Evolutionary conservation across 2,329 filamentous ascomycete species (phyloP).

Genomic region (Fusarium decemcellulare): DNA sequence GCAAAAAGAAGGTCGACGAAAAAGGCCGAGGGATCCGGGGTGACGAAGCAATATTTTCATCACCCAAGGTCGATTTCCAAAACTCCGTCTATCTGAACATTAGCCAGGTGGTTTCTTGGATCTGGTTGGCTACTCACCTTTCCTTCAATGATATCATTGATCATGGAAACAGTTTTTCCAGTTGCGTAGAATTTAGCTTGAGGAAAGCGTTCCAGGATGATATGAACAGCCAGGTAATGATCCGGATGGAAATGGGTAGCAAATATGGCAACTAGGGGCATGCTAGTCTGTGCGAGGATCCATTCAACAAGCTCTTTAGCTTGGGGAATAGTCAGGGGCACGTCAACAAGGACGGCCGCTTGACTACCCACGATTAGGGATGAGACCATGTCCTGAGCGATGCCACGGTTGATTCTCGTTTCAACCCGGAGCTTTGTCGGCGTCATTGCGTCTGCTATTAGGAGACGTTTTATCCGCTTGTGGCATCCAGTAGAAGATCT

Average conservation of each 20-base stretch:
- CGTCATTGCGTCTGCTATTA: background rate
- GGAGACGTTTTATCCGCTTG: too few relatives aligned
- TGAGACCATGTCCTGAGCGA: slow-evolving; percentile 1
- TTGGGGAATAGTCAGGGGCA: background rate
- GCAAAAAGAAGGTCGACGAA: background rate
- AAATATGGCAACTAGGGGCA: background rate
- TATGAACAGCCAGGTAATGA: background rate
- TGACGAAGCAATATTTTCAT: background rate
- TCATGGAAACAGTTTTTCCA: background rate
- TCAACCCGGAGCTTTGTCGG: background rate
- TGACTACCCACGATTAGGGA: background rate
- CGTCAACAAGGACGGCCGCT: slow-evolving; percentile 2
- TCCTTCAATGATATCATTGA: background rate
- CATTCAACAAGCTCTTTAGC: background rate
- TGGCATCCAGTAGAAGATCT: too few relatives aligned
- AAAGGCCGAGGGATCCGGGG: background rate
- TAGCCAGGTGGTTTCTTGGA: background rate
- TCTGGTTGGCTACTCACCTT: background rate
- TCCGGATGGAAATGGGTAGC: slow-evolving; percentile 4
- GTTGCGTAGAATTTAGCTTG: background rate
- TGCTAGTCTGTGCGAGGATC: background rate
- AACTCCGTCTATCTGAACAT: background rate
- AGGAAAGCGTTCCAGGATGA: background rate
- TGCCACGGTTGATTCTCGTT: background rate
- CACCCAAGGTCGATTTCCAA: background rate